Conservation (phyloP, 1,139 yeast species). For the Kodamaea plutei region DNA sequence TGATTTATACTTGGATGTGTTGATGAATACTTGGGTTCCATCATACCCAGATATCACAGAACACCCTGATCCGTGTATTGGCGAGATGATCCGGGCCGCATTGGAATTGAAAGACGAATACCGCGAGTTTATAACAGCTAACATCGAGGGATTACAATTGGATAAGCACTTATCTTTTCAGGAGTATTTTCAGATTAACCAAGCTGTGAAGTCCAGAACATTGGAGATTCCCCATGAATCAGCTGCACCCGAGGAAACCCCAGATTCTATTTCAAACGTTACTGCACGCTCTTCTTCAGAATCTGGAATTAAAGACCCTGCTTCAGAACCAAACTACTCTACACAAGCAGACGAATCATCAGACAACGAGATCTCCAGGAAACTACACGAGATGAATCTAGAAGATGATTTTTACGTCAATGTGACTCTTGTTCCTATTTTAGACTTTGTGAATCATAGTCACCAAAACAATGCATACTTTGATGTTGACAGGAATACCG, state of each 20-base stretch:
- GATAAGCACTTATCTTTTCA: conserved; percentile 18
- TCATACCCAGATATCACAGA: conserved; percentile 10
- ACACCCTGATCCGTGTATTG: conserved; percentile 17
- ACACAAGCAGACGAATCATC: too few species aligned
- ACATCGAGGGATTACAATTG: conserved; percentile 11
- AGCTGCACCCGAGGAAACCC: conserved; percentile 5
- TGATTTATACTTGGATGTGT: conserved; percentile 25
- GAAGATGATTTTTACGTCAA: conserved; percentile 36
- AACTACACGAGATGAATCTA: neutral
- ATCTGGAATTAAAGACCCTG: neutral
- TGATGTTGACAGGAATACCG: conserved; percentile 50
- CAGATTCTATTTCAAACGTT: neutral
- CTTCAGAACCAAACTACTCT: neutral
- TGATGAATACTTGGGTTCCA: conserved; percentile 19
- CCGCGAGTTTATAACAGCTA: conserved; percentile 18
- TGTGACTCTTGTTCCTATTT: conserved; percentile 57
- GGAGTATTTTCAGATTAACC: conserved; percentile 37
- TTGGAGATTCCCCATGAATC: conserved; percentile 55
- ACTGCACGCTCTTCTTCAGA: neutral
- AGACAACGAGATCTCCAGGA: neutral
- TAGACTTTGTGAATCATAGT: conserved; percentile 66
- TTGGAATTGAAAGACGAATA: conserved; percentile 20
- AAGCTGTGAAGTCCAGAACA: conserved; percentile 54
- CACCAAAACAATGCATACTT: conserved; percentile 48
- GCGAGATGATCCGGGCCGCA: conserved; percentile 13